phyloP scores from a whole-genome alignment of 164 flowering plant genomes.

The Nelumbo lutea region DNA sequence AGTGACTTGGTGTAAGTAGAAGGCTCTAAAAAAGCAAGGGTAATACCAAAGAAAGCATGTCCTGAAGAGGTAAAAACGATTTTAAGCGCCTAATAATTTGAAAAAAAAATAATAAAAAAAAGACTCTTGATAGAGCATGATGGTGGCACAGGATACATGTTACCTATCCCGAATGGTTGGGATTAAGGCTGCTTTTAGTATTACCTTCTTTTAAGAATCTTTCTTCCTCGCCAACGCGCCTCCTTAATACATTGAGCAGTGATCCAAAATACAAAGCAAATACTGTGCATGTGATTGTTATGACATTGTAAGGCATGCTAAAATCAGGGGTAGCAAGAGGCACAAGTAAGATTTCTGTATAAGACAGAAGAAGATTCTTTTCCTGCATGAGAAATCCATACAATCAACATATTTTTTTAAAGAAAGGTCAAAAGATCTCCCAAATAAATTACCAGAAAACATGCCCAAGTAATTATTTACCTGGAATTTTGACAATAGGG shows the following conservation, averaged over 20 bases:
- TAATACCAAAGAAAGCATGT: too few relatives aligned
- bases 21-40: too few relatives aligned
- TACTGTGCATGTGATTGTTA: constrained; percentile 94
- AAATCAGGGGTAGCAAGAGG: constrained; percentile 98
- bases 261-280: constrained; percentile 96
- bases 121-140: too few relatives aligned
- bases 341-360: constrained; percentile 92
- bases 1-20: too few relatives aligned
- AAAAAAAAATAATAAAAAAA: too few relatives aligned
- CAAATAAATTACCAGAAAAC: neutral
- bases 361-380: constrained; percentile 51
- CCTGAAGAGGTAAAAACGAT: too few relatives aligned
- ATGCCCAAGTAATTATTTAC: constrained; percentile 24
- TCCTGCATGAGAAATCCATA: constrained; percentile 42
- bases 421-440: neutral
- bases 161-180: too few relatives aligned
- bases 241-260: constrained; percentile 77
- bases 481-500: constrained; percentile 64
- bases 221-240: constrained; percentile 90
- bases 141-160: too few relatives aligned
- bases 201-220: constrained; percentile 62
- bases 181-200: too few relatives aligned
- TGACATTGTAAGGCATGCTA: constrained; percentile 98
- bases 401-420: constrained; percentile 6
- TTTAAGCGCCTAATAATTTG: too few relatives aligned